These are phyloP conservation scores for Dothiorella sarmentorum DNA, from an alignment of 2,329 filamentous ascomycete genomes.

Conservation along the genomic window DNA sequence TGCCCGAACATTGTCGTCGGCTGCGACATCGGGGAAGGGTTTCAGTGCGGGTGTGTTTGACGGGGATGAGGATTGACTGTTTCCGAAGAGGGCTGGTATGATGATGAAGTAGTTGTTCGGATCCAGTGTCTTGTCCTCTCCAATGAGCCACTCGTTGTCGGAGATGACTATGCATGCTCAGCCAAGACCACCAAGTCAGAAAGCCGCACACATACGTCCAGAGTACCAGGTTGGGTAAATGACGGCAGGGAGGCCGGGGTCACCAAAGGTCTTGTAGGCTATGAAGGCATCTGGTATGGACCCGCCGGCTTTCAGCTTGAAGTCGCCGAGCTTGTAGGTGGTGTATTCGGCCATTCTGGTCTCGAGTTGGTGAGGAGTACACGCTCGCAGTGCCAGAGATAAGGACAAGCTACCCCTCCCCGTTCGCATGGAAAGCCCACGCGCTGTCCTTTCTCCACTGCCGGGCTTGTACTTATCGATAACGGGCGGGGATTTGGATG, in stretches of 20 bases:
- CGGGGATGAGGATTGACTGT: conserved; percentile 65
- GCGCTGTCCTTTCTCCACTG: too few species aligned
- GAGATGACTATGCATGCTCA: conserved; percentile 48
- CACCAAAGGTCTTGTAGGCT: conserved; percentile 74
- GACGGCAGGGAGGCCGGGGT: conserved; percentile 59
- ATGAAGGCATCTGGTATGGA: conserved; percentile 63
- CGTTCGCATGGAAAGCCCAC: too few species aligned
- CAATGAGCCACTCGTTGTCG: conserved; percentile 74
- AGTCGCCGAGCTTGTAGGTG: conserved; percentile 61
- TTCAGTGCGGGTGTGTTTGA: conserved; percentile 55
- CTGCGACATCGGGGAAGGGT: conserved; percentile 60
- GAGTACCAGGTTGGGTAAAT: conserved; percentile 78
- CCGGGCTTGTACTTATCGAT: background rate
- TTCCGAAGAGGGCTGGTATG: conserved; percentile 66
- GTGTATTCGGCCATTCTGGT: conserved; percentile 36
- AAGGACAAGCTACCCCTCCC: conserved; percentile 2
- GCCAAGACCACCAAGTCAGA: background rate
- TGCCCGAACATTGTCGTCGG: conserved; percentile 68
- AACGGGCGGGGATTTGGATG: background rate
- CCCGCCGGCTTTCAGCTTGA: conserved; percentile 63
- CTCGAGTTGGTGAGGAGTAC: background rate
- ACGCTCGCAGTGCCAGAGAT: background rate
- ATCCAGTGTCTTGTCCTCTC: conserved; percentile 60
- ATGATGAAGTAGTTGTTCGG: conserved; percentile 66
- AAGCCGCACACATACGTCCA: conserved; percentile 44